Base-by-base conservation (phyloP, 495 filamentous ascomycete genomes). In the Penicillium longicatenatum region DNA sequence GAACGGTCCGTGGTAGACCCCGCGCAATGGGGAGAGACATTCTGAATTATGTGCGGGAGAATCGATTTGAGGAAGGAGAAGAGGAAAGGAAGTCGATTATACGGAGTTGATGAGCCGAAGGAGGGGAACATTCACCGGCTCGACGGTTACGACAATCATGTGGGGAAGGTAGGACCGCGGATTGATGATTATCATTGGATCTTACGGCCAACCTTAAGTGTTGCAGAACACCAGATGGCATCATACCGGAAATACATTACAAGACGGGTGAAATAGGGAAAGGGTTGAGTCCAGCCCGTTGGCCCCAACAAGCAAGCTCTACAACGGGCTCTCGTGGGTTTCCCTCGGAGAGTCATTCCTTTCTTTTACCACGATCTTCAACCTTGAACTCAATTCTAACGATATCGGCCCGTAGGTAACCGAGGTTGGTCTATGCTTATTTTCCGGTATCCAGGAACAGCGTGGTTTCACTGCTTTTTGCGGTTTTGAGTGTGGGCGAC, bases 21-120 rank as follows among this genome's bases (percentile, higher is more conserved):
- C 70, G 66, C 17, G 60, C 30, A 9, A 71, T 43, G 16, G 63
- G 56, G 30, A 72, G 50, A 42, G 73, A 71, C 73, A 77, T 75
- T 50, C 6, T 30, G 4, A 8, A 14, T 12, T 16, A n/a, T 43
- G 50, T 30, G 46, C 49, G 60, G n/a, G 46, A 48, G 52, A 43
- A 57, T 31, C 24, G 48, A 39, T 48, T 31, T 14, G 45, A 39
- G 20, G 47, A 17, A 29, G 29, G 48, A 41, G 55, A 19, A 53
- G 42, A 30, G 50, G 61, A 31, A 33, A 48, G 50, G 50, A 41
- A 35, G 31, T 35, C 4, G 42, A 58, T 11, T 55, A 29, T 24
- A n/a, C 22, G 21, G 21, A 46, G n/a, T 52, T n/a, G 45, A 47
- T 22, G 44, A 22, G 29, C n/a, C 22, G 31, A 48, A 44, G 55